Base-by-base conservation (phyloP, 1,139 yeast genomes). In the Magnusiomyces magnusii region DNA sequence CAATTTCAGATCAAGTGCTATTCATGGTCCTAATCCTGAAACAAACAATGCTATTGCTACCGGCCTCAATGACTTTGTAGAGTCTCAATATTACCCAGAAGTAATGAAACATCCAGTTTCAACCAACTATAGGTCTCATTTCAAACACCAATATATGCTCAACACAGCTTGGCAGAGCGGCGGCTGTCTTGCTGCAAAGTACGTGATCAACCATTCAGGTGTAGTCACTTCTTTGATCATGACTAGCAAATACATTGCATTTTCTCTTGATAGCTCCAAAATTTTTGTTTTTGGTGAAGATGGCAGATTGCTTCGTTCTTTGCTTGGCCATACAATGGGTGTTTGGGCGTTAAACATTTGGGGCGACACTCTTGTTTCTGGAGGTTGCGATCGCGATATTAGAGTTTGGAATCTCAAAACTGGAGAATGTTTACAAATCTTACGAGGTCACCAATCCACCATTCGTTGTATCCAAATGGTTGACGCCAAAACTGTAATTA, bases 341-440 rank as follows among this genome's bases (percentile, higher is more conserved):
- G 98, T 93, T 13, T 93, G 99, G 99, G 97, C 98, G 1, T 78
- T 92, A 68, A 88, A 91, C 67, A 86, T 90, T 67, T 79, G 79
- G 60, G 90, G 88, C 2, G 84, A 87, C 69, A 85, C 90, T 9
- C 75, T 91, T 42, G 95, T 90, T 0, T 85, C 92, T 66, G 97
- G 97, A 0, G 89, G 96, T 2, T 90, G 97, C 23, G 97, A 91
- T 71, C 79, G 96, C 63, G 86, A 91, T 21, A 93, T 91, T 7
- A 78, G 97, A 58, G 85, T 90, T n/a, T 91, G 97, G 97, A 88
- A 90, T 72, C 80, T 89, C 62, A 75, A 77, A 57, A 82, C 86
- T 7, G 93, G 92, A 1, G 78, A 77, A 63, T 87, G 95, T 69
- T 82, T 90, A 0, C 92, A 87, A 71, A 83, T 90, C 0, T 76